Conservation (phyloP, 306 rosid species). For the Heteromeles arbutifolia region DNA sequence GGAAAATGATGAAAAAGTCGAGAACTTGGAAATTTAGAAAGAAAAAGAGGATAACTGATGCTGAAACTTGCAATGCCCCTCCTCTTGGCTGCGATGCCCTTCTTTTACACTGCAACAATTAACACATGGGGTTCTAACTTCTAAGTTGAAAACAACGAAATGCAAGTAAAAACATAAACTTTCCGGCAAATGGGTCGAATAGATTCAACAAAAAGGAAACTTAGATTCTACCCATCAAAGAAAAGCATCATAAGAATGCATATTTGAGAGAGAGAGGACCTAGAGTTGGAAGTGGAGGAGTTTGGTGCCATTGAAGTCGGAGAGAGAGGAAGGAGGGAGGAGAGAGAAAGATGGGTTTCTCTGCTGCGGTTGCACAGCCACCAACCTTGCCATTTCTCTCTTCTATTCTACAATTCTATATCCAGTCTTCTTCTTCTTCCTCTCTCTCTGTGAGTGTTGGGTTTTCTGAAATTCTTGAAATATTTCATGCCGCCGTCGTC, state of each 20-base stretch:
- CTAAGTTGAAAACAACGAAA: background rate
- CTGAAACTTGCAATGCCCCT: constrained; percentile 48
- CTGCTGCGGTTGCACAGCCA: constrained; percentile 63
- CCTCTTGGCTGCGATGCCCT: constrained; percentile 54
- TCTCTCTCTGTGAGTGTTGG: background rate
- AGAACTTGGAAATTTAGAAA: background rate
- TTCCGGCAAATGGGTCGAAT: background rate
- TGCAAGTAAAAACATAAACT: background rate
- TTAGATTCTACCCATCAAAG: background rate
- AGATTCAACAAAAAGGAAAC: background rate
- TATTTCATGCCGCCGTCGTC: constrained; percentile 10
- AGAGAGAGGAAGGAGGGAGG: constrained; percentile 84
- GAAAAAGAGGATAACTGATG: constrained; percentile 51
- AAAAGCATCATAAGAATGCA: background rate
- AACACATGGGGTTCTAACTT: background rate
- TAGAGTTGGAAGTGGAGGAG: constrained; percentile 65
- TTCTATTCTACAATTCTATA: background rate
- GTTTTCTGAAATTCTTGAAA: constrained; percentile 17
- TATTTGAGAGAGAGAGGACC: constrained; percentile 33
- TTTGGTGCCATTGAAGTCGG: constrained; percentile 75
- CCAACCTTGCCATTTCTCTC: constrained; percentile 60
- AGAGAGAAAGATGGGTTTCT: constrained; percentile 61
- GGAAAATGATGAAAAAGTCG: background rate
- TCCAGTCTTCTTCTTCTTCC: constrained; percentile 1
- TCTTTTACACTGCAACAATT: constrained; percentile 48